Evolutionary conservation across 2,329 filamentous ascomycete species (phyloP), one percentile per base, ranked within the genome.

Genomic region (Paecilomyces dactylethromorphus): DNA sequence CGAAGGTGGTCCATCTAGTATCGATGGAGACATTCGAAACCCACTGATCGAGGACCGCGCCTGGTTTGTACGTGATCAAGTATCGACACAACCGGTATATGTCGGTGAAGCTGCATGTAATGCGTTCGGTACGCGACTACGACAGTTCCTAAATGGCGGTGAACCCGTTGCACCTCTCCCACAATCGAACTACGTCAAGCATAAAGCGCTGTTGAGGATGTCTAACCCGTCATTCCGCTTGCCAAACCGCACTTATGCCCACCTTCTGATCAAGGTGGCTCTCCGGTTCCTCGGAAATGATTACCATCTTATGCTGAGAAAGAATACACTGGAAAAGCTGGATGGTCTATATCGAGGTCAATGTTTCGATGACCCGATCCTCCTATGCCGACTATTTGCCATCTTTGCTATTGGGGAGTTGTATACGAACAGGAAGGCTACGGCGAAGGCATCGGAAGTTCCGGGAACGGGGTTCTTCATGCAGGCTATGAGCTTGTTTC

Each of bases 241-340:
- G 26, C 62, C 62, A 12, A 62, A 63, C 50, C 59, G 61, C 29
- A 59, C 59, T 7, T 62, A 62, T 45, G 62, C 62, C n/a, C 57
- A 60, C 54, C 54, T 64, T 11, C 45, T 64, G 39, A 56, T 64
- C 3, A 62, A 62, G 49, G 62, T 64, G 26, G 62, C 61, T 2
- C 57, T 63, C n/a, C 62, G 62, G 7, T 64, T 64, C 39, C 50
- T 64, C 18, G 62, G 62, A 3, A 57, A 62, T 21, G 62, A 64
- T 49, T 64, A 63, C 54, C 60, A 64, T 52, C 59, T 64, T 32
- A 62, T 64, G 56, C 52, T 59, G 22, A 57, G 61, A 12, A 63
- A 64, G 57, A 55, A 58, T 31, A 63, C 59, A 1, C 31, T 64
- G 26, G 60, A 64, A 39, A 50, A 56, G n/a, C 56, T 64, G 57